phyloP scores from a whole-genome alignment of 2,329 filamentous ascomycete genomes.

The Botrytis pseudocinerea region DNA sequence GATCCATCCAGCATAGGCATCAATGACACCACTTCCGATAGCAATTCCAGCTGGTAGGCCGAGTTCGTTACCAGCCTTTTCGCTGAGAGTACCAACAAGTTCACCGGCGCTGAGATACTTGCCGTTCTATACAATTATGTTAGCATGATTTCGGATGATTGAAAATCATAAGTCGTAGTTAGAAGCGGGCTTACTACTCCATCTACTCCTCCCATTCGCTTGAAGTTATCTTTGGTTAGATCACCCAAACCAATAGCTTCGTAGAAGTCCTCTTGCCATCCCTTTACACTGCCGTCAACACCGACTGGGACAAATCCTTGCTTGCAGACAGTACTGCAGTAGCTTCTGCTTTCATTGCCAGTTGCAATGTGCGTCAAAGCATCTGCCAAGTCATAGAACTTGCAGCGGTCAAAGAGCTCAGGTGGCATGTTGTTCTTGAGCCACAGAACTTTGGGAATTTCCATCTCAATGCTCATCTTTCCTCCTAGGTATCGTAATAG shows the following conservation, averaged over 20 bases:
- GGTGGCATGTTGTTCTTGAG: constrained; percentile 97
- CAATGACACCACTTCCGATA: constrained; percentile 94
- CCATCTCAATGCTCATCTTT: constrained; percentile 99
- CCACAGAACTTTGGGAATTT: constrained; percentile 98
- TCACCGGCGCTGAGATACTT: constrained; percentile 90
- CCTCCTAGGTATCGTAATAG: constrained; percentile 94
- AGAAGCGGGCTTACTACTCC: constrained; percentile 74
- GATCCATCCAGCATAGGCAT: constrained; percentile 98
- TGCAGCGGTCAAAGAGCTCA: constrained; percentile 86
- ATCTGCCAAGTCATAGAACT: constrained; percentile 94
- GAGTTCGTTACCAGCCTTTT: constrained; percentile 79
- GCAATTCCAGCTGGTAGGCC: constrained; percentile 85
- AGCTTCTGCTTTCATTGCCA: constrained; percentile 86
- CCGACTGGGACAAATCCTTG: constrained; percentile 97
- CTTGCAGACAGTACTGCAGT: constrained; percentile 95
- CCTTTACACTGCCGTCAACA: constrained; percentile 94
- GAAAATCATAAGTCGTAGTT: constrained; percentile 41
- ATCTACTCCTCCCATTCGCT: constrained; percentile 90
- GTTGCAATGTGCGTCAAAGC: constrained; percentile 93
- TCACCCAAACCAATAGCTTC: constrained; percentile 83
- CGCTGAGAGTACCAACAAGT: constrained; percentile 79
- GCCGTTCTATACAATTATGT: constrained; percentile 66
- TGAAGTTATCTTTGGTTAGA: constrained; percentile 81
- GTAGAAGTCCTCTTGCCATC: constrained; percentile 96
- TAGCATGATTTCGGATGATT: constrained; percentile 22